A percentile compares a stretch with the other conserved stretches of the same genome.
Conservation (phyloP, 2,329 filamentous ascomycete species). For the Verticillium nubilum region DNA sequence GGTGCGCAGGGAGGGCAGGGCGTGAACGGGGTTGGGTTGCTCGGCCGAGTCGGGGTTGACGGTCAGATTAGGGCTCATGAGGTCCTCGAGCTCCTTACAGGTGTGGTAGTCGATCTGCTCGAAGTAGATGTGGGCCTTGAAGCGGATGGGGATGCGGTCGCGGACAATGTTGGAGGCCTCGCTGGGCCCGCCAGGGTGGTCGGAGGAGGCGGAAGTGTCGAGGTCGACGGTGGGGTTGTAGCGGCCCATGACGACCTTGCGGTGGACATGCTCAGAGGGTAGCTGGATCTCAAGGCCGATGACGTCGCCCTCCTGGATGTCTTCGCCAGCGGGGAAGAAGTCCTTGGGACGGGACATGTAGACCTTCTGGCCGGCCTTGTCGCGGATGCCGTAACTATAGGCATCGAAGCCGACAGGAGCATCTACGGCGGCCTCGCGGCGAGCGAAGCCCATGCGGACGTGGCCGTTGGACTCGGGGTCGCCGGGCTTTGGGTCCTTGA, state of each 20-base stretch:
- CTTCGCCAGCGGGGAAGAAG: slow-evolving; percentile 73
- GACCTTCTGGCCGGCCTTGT: slow-evolving; percentile 84
- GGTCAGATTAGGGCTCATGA: slow-evolving; percentile 58
- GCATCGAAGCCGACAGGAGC: slow-evolving; percentile 82
- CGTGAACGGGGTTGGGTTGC: slow-evolving; percentile 66
- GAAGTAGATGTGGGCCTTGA: slow-evolving; percentile 91
- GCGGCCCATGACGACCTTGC: slow-evolving; percentile 79
- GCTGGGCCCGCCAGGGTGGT: background rate
- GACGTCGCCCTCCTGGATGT: slow-evolving; percentile 84
- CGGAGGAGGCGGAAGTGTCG: background rate
- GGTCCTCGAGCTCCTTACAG: slow-evolving; percentile 81
- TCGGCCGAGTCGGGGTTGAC: slow-evolving; percentile 40
- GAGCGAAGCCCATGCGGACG: slow-evolving; percentile 82
- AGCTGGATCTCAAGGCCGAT: slow-evolving; percentile 90
- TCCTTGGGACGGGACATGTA: slow-evolving; percentile 91
- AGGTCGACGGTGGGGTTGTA: slow-evolving; percentile 81
- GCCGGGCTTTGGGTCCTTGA: slow-evolving; percentile 35
- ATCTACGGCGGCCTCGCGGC: slow-evolving; percentile 75
- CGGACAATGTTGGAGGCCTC: slow-evolving; percentile 77
- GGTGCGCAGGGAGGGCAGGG: slow-evolving; percentile 70
- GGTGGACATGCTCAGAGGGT: slow-evolving; percentile 77
- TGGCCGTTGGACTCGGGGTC: slow-evolving; percentile 49
- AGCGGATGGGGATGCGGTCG: slow-evolving; percentile 89
- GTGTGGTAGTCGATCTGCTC: slow-evolving; percentile 87
- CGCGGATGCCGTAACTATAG: slow-evolving; percentile 90